A percentile compares a stretch with the other conserved stretches of the same genome.
Evolutionary conservation across 352 stramenopile species (phyloP).

Genomic region (Pythium biforme): DNA sequence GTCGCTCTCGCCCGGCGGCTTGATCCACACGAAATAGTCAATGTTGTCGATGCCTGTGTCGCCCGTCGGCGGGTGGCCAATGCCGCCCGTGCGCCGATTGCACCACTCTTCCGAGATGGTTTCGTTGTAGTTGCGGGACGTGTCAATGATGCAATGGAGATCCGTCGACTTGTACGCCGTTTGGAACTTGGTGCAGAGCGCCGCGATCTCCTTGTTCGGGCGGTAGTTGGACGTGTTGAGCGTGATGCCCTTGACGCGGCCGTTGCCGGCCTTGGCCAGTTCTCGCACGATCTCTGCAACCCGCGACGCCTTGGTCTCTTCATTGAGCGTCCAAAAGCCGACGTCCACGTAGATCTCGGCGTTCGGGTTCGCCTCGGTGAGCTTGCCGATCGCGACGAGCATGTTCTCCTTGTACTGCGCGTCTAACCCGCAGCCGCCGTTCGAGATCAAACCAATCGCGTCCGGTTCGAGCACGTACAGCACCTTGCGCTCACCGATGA

Average conservation of each 20-base stretch:
- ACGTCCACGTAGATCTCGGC: constrained; percentile 66
- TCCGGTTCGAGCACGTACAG: constrained; percentile 75
- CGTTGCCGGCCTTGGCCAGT: constrained; percentile 32
- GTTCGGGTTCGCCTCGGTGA: constrained; percentile 46
- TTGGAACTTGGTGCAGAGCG: constrained; percentile 56
- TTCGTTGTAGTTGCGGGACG: constrained; percentile 55
- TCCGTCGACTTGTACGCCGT: constrained; percentile 40
- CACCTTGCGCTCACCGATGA: constrained; percentile 50
- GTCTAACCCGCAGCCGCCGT: constrained; percentile 39
- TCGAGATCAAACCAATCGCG: constrained; percentile 46
- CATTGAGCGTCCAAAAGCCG: constrained; percentile 51
- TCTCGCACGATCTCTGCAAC: constrained; percentile 17
- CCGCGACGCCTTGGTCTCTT: neutral
- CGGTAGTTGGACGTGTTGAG: constrained; percentile 81
- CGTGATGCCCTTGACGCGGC: constrained; percentile 48
- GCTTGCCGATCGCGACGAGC: constrained; percentile 35
- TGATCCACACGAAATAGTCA: constrained; percentile 77
- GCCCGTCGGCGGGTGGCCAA: constrained; percentile 50
- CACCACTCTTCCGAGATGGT: constrained; percentile 74
- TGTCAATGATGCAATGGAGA: constrained; percentile 63
- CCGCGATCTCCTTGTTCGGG: constrained; percentile 43
- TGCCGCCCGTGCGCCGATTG: constrained; percentile 59
- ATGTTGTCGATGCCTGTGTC: constrained; percentile 53
- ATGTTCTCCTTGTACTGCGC: constrained; percentile 54
- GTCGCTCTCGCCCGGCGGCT: constrained; percentile 64